Conservation (phyloP, 192 early-diverging fungal species). For the Coemansia aciculifera region DNA sequence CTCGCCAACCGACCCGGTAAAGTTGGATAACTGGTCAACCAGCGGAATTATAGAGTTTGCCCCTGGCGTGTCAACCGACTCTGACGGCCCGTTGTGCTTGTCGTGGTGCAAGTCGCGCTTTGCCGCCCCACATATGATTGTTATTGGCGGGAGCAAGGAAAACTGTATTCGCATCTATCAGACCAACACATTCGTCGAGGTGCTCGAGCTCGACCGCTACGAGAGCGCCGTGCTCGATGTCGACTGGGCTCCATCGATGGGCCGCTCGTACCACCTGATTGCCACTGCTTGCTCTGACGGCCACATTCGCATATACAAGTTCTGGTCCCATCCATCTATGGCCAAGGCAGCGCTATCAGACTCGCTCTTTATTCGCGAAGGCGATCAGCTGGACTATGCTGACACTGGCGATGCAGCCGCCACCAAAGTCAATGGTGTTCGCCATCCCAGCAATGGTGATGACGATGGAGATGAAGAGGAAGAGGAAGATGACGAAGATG, state of each 20-base stretch:
- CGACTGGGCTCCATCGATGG: conserved; percentile 55
- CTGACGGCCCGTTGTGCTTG: conserved; percentile 78
- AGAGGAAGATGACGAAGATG: conserved; percentile 14
- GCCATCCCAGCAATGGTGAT: not conserved
- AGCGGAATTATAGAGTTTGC: conserved; percentile 63
- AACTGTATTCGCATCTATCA: conserved; percentile 65
- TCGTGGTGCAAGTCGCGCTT: conserved; percentile 88
- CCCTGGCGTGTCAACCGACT: conserved; percentile 63
- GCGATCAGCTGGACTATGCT: conserved; percentile 16
- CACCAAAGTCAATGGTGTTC: not conserved
- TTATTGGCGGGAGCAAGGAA: conserved; percentile 81
- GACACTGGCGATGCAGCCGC: not conserved
- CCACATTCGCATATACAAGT: conserved; percentile 54
- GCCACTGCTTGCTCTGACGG: conserved; percentile 51
- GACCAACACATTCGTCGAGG: conserved; percentile 45
- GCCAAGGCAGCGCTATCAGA: conserved; percentile 25
- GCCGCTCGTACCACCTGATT: conserved; percentile 60
- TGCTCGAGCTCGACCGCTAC: conserved; percentile 55
- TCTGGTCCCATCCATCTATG: conserved; percentile 41
- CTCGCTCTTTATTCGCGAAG: conserved; percentile 44
- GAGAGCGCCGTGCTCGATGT: conserved; percentile 58
- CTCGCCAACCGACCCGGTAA: conserved; percentile 78
- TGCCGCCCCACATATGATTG: conserved; percentile 71
- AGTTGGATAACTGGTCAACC: conserved; percentile 75
- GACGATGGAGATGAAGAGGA: not conserved